These are phyloP conservation scores for Colletotrichum zoysiae DNA, from an alignment of 2,329 filamentous ascomycete species.

Conservation along the genomic window DNA sequence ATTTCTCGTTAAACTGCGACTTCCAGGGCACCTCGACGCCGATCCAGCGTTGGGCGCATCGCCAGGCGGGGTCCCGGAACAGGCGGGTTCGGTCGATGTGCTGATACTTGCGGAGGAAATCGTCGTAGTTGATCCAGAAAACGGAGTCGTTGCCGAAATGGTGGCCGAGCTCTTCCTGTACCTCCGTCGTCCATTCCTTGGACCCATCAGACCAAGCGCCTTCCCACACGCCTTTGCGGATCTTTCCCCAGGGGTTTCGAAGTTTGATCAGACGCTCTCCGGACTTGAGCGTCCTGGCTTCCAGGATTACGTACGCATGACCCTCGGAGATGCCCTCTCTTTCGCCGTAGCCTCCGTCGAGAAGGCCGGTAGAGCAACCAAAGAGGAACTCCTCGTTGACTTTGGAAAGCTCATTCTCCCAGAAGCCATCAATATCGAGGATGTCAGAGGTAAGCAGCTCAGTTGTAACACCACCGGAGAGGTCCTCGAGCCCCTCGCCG, in stretches of 20 bases:
- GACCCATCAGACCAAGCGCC: slow-evolving; percentile 71
- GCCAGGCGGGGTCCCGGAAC: slow-evolving; percentile 70
- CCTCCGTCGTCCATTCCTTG: slow-evolving; percentile 71
- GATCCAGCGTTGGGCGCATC: slow-evolving; percentile 70
- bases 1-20: slow-evolving; percentile 71
- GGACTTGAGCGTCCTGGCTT: slow-evolving; percentile 64
- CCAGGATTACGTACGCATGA: slow-evolving; percentile 73
- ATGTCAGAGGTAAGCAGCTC: slow-evolving; percentile 78
- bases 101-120: slow-evolving; percentile 72
- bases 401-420: slow-evolving; percentile 82
- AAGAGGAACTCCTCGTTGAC: slow-evolving; percentile 86
- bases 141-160: slow-evolving; percentile 72
- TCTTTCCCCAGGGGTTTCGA: slow-evolving; percentile 72
- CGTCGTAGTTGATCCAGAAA: slow-evolving; percentile 74
- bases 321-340: slow-evolving; percentile 69
- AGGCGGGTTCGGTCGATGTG: slow-evolving; percentile 73
- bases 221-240: slow-evolving; percentile 70
- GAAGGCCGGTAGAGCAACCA: slow-evolving; percentile 75
- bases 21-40: slow-evolving; percentile 73
- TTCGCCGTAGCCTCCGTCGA: slow-evolving; percentile 72
- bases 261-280: slow-evolving; percentile 69
- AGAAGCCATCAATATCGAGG: slow-evolving; percentile 84
- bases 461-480: slow-evolving; percentile 77
- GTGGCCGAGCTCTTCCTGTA: slow-evolving; percentile 68
- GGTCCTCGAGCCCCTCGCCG: slow-evolving; percentile 70